These are phyloP conservation scores for Dactylellina parvicollis DNA, from an alignment of 2,329 filamentous ascomycete species.

Conservation along the genomic window DNA sequence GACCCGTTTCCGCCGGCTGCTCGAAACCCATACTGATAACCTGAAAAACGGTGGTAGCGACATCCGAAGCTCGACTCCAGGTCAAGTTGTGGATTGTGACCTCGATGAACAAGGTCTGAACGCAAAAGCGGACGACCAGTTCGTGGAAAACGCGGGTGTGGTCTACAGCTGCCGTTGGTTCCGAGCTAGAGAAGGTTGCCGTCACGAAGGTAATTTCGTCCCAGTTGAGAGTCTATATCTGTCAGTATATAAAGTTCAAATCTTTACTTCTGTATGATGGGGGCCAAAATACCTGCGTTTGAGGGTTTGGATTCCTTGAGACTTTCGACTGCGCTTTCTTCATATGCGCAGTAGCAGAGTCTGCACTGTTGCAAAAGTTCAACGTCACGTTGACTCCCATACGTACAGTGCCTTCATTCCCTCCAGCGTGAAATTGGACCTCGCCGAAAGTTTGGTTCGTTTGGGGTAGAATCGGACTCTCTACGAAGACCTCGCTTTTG, in stretches of 20 bases:
- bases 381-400: background rate
- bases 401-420: background rate
- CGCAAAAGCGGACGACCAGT: background rate
- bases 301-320: background rate
- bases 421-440: background rate
- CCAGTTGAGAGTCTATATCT: background rate
- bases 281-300: background rate
- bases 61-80: background rate
- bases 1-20: background rate
- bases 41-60: background rate
- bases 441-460: background rate
- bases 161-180: background rate
- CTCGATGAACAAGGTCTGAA: constrained; percentile 4
- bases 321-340: background rate
- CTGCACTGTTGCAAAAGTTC: background rate
- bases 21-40: background rate
- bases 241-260: background rate
- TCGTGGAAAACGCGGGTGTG: background rate
- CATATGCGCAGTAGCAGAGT: background rate
- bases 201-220: no score
- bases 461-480: no score
- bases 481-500: background rate
- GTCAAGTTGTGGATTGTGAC: background rate
- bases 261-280: background rate
- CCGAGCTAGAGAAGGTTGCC: background rate